Evolutionary conservation across 129 eudicot species (phyloP), one percentile per base, ranked within the genome.

Genomic region (Apium graveolens): DNA sequence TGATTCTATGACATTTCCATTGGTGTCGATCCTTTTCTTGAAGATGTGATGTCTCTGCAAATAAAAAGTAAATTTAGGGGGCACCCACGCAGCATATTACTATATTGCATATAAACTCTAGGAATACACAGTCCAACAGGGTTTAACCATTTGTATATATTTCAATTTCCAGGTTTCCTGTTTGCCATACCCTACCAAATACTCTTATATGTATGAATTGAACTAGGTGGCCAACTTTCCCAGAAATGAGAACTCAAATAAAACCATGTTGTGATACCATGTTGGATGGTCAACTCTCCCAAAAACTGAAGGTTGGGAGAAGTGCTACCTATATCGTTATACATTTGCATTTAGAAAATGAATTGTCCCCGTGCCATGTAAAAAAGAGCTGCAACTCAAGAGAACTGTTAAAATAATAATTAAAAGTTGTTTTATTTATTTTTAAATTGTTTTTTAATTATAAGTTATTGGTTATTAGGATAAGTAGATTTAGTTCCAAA

Each of bases 21-120:
- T 78, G 62, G 83, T 78, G 81, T 93, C 98, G 44, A 91, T 83
- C 70, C 96, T 82, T 84, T 86, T 93, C 84, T 91, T 91, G 80
- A 80, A 81, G 41, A 93, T 91, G 80, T 91, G 93, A 84, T 93
- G 98, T 84, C 85, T 93, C 98, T 93, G 98, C 91, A 87, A 70
- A 79, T 76, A 79, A 34, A 63, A 31, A 71, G 34, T 57, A 37
- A 42, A 60, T 74, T 17, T 46, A 76, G 10, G 74, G 38, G 76
- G 37, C 53, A 68, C 31, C 9, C 24, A 17, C 26, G 11, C 73
- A 78, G 43, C 31, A 53, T 20, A 53, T 53, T 53, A 53, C 26
- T 53, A 81, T 39, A 8, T 53, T 41, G 49, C 27, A 1, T 20
- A 45, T 29, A 76, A 43, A 60, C 48, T 35, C 8, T 21, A 55